These are phyloP conservation scores for Xeromyces bisporus DNA, from an alignment of 495 filamentous ascomycete species.

Conservation along the genomic window DNA sequence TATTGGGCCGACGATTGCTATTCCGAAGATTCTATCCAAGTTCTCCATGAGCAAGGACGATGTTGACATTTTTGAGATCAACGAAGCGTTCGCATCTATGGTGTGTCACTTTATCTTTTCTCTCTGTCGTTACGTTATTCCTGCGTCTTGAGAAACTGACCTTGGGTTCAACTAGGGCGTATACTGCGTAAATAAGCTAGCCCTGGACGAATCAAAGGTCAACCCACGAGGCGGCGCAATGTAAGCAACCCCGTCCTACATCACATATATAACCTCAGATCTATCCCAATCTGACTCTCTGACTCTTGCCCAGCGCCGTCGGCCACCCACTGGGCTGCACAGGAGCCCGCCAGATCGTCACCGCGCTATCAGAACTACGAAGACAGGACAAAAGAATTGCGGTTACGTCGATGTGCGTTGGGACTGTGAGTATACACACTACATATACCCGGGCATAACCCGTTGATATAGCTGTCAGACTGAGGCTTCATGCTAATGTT, in stretches of 20 bases:
- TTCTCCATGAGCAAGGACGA: slow-evolving; percentile 62
- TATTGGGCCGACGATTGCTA: slow-evolving; percentile 80
- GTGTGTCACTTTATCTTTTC: too few relatives aligned
- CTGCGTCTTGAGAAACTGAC: too few relatives aligned
- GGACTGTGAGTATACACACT: slow-evolving; percentile 36
- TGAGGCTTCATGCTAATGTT: too few relatives aligned
- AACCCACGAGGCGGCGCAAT: slow-evolving; percentile 75
- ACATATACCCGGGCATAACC: too few relatives aligned
- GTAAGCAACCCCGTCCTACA: slow-evolving; percentile 13
- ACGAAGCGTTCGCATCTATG: slow-evolving; percentile 96
- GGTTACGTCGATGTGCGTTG: slow-evolving; percentile 76
- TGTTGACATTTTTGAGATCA: slow-evolving; percentile 80
- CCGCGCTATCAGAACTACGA: slow-evolving; percentile 63
- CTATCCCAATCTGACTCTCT: slow-evolving; percentile 1
- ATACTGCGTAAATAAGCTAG: slow-evolving; percentile 67
- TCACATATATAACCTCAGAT: neutral
- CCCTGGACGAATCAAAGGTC: slow-evolving; percentile 66
- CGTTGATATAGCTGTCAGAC: too few relatives aligned
- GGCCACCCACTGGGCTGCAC: slow-evolving; percentile 72
- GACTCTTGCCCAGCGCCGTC: slow-evolving; percentile 45
- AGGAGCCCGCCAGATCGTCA: slow-evolving; percentile 66
- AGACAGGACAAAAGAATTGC: slow-evolving; percentile 63
- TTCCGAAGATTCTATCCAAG: slow-evolving; percentile 80
- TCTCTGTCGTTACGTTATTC: too few relatives aligned
- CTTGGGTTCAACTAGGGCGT: too few relatives aligned